Evolutionary conservation across 2,329 filamentous ascomycete species (phyloP).

Genomic region (Metarhizium robertsii): DNA sequence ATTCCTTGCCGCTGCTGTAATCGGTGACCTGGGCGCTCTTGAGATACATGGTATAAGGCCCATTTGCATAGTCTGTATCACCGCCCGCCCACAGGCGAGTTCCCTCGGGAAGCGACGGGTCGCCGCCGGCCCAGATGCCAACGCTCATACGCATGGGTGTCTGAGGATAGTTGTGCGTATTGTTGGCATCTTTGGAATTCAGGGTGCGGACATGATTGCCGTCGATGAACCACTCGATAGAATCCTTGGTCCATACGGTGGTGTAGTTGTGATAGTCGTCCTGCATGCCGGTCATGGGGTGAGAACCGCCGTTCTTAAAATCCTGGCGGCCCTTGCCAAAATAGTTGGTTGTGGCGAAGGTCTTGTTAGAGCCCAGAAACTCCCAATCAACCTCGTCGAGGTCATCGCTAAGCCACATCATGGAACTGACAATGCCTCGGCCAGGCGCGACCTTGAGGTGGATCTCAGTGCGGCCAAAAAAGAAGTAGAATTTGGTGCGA

Average conservation of each 20-base stretch:
- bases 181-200: slow-evolving; percentile 50
- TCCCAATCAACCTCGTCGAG: slow-evolving; percentile 88
- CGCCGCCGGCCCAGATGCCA: slow-evolving; percentile 57
- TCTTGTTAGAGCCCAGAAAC: slow-evolving; percentile 59
- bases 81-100: slow-evolving; percentile 65
- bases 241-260: slow-evolving; percentile 60
- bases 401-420: slow-evolving; percentile 76
- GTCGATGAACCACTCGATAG: slow-evolving; percentile 62
- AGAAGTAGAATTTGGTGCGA: slow-evolving; percentile 72
- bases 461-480: slow-evolving; percentile 73
- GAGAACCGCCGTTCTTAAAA: slow-evolving; percentile 52
- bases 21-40: slow-evolving; percentile 48
- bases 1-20: slow-evolving; percentile 54
- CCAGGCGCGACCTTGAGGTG: slow-evolving; percentile 68
- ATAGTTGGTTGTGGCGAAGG: slow-evolving; percentile 62
- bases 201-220: slow-evolving; percentile 55
- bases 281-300: slow-evolving; percentile 45
- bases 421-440: slow-evolving; percentile 67
- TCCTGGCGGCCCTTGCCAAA: slow-evolving; percentile 66
- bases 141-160: slow-evolving; percentile 64
- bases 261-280: slow-evolving; percentile 66
- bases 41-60: slow-evolving; percentile 67
- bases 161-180: slow-evolving; percentile 59
- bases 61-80: slow-evolving; percentile 53
- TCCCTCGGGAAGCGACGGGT: slow-evolving; percentile 42